These are phyloP conservation scores for Arxiozyma telluris DNA, from an alignment of 1,139 yeast species.

Conservation along the genomic window DNA sequence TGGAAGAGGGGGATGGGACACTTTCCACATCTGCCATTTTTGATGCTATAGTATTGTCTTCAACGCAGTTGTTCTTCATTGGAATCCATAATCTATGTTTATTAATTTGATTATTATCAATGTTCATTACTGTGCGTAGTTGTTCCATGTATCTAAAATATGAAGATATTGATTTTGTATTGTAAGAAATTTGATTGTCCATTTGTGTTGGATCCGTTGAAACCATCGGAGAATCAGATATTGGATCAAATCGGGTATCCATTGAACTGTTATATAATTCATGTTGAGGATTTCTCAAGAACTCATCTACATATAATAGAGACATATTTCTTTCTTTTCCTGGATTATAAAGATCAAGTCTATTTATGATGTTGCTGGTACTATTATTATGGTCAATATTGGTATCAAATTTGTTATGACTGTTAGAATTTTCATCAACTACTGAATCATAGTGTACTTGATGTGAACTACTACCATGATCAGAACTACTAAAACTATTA, in stretches of 20 bases:
- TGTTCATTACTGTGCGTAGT: not conserved
- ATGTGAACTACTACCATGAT: not conserved
- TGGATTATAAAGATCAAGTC: not conserved
- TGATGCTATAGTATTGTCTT: not conserved
- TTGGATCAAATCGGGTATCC: not conserved
- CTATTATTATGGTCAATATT: not conserved
- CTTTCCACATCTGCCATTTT: not conserved
- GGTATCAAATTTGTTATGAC: no score
- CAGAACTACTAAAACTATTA: not conserved
- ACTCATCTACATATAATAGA: not conserved
- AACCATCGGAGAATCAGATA: not conserved
- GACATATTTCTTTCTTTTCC: slow-evolving; percentile 1
- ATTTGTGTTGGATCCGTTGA: not conserved
- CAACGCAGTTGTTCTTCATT: not conserved
- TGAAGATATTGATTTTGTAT: not conserved
- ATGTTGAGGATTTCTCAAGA: not conserved
- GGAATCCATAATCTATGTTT: slow-evolving; percentile 3
- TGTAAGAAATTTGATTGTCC: not conserved
- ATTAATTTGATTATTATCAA: not conserved
- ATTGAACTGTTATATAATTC: not conserved
- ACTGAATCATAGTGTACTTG: not conserved
- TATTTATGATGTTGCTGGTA: not conserved
- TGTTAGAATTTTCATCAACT: not conserved
- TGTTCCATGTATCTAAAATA: slow-evolving; percentile 2
- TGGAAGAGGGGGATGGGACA: not conserved